Evolutionary conservation across 306 rosid species (phyloP), one percentile per base, ranked within the genome.

Genomic region (Lathyrus oleraceus): DNA sequence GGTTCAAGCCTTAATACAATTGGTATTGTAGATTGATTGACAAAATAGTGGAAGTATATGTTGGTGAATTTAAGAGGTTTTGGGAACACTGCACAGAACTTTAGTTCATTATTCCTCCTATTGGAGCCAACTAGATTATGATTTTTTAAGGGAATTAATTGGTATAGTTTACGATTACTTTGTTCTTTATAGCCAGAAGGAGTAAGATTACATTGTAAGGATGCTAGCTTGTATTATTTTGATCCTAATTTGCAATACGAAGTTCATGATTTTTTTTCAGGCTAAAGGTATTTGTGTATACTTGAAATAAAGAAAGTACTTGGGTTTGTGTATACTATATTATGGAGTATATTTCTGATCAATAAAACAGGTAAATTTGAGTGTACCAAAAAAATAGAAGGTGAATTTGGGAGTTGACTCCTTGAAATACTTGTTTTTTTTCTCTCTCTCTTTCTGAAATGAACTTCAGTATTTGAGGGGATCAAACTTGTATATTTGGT

Each of bases 181-280:
- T 78, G 80, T 81, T 77, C 82, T 73, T 81, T 77, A 16, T 69
- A 65, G 85, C 27, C 67, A 21, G 40, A 71, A 42, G 49, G 67
- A 66, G 62, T 25, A 69, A 35, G 61, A 42, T 49, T 69, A 69
- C 70, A 64, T 69, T 73, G 70, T 49, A 40, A 40, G 70, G 56
- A 75, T 23, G 72, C 42, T 49, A 19, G 70, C 65, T 54, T 10
- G 20, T 68, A 13, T 9, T 56, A 51, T 51, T 51, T 70, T 32
- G 60, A 61, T 67, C 52, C 65, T 65, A 67, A 47, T 25, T 68
- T 21, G 70, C 61, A 44, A 40, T 47, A 66, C 57, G 5, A 21
- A 66, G 74, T 72, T 60, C 63, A 45, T 48, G 57, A 69, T 42
- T 61, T 42, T 52, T 52, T 53, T 35, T 48, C n/a, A 8, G 47